phyloP scores from a whole-genome alignment of 1,284 basidiomycete genomes.

The Garcileccinum viscosum region DNA sequence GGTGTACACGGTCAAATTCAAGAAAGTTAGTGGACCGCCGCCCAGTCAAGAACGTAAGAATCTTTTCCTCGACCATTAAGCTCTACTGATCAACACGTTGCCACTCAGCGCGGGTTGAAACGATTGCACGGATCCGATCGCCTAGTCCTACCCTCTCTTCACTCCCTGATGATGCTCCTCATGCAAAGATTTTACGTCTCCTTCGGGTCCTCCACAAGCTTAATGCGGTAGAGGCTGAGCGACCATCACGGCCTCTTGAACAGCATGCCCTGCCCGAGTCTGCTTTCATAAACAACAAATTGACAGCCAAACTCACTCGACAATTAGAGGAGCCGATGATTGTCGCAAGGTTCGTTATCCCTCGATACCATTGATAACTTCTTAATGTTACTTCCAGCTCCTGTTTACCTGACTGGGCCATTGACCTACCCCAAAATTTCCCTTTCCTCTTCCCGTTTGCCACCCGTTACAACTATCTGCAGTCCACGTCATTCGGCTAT shows the following conservation, averaged over 20 bases:
- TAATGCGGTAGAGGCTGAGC: slow-evolving; percentile 69
- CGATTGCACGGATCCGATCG: slow-evolving; percentile 58
- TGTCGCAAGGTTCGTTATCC: slow-evolving; percentile 77
- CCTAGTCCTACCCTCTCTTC: slow-evolving; percentile 72
- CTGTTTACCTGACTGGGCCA: slow-evolving; percentile 95
- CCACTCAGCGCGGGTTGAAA: slow-evolving; percentile 42
- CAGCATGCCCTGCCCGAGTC: slow-evolving; percentile 72
- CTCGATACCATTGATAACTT: not conserved
- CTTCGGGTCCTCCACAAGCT: slow-evolving; percentile 88
- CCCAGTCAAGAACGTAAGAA: slow-evolving; percentile 64
- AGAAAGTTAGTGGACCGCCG: slow-evolving; percentile 87
- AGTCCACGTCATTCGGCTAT: slow-evolving; percentile 97
- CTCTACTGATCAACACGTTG: slow-evolving; percentile 23
- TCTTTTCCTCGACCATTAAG: slow-evolving; percentile 17
- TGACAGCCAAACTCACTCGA: slow-evolving; percentile 97
- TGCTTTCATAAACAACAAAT: slow-evolving; percentile 96
- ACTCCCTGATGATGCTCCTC: slow-evolving; percentile 83
- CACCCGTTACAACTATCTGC: slow-evolving; percentile 94
- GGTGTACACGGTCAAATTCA: slow-evolving; percentile 90
- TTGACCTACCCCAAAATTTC: slow-evolving; percentile 93
- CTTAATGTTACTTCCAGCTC: slow-evolving; percentile 56
- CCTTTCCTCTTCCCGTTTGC: slow-evolving; percentile 99
- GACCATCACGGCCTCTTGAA: slow-evolving; percentile 52
- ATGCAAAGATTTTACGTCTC: slow-evolving; percentile 90
- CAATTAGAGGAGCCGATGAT: slow-evolving; percentile 99